Percentiles rank a stretch among this genome's conserved stretches.
phyloP scores from a whole-genome alignment of 371 early-diverging fungal species.

The Mycotypha africana region DNA sequence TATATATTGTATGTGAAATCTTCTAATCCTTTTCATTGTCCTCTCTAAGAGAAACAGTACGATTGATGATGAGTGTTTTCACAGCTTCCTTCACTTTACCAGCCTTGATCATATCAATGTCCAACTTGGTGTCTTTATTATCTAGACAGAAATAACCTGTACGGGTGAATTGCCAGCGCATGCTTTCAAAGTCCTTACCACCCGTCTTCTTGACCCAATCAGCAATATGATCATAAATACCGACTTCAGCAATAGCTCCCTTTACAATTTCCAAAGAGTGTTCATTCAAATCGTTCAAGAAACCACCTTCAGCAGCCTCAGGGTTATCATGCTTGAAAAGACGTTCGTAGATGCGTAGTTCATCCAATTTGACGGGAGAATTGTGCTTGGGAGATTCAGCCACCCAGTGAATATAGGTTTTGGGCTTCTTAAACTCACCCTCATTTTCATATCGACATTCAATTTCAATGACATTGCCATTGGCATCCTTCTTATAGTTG shows the following conservation, averaged over 20 bases:
- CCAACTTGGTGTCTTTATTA: slow-evolving; percentile 73
- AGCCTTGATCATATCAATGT: slow-evolving; percentile 32
- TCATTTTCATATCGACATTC: slow-evolving; percentile 75
- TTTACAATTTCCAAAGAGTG: slow-evolving; percentile 69
- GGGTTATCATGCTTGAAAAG: slow-evolving; percentile 94
- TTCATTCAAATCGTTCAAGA: slow-evolving; percentile 86
- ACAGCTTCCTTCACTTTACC: slow-evolving; percentile 34
- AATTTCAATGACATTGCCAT: slow-evolving; percentile 76
- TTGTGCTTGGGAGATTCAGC: slow-evolving; percentile 74
- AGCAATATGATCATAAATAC: slow-evolving; percentile 62
- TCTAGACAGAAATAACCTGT: slow-evolving; percentile 98
- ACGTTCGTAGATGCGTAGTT: slow-evolving; percentile 80
- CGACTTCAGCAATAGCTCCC: slow-evolving; percentile 81
- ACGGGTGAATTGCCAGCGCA: slow-evolving; percentile 95
- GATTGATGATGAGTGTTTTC: slow-evolving; percentile 71
- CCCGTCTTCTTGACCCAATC: slow-evolving; percentile 44
- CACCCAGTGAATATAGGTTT: slow-evolving; percentile 99
- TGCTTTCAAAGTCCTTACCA: slow-evolving; percentile 62
- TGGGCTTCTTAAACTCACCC: slow-evolving; percentile 75
- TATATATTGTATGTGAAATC: too few relatives aligned
- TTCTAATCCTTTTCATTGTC: slow-evolving; percentile 68
- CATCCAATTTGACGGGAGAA: slow-evolving; percentile 79
- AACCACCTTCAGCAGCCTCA: slow-evolving; percentile 85
- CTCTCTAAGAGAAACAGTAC: slow-evolving; percentile 91
- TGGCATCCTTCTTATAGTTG: slow-evolving; percentile 64